Base-by-base conservation (phyloP, 805 yeast genomes). In the Saccharomycopsis amapae region DNA sequence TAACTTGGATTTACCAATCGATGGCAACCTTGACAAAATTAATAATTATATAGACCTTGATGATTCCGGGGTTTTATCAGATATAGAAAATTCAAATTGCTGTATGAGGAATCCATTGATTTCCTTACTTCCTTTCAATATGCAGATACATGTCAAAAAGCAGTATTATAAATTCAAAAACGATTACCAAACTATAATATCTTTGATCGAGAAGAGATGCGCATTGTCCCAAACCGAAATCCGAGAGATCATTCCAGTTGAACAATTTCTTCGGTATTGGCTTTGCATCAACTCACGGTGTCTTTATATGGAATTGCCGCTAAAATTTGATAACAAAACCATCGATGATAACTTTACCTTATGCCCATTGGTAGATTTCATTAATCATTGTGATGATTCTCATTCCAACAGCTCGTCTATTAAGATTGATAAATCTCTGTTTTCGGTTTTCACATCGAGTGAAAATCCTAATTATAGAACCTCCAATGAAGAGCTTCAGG, bases 251-350 rank as follows among this genome's bases (percentile, higher is more conserved):
- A 32, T 39, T 15, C 2, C 32, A 6, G 30, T 24, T 19, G 53
- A 58, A 3, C 54, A 57, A 3, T 81, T 73, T 53, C 56, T 80
- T 9, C 78, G 86, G 76, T 76, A 84, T 0, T 90, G 96, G 95
- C 70, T 85, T 56, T 80, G 90, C 56, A 85, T 89, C 46, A 90
- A 93, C 59, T 82, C 97, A 1, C 79, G 98, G 64, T 90, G 97
- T 60, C 67, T 90, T 4, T 89, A 87, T 60, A 79, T 81, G 80
- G 71, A 74, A 2, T 62, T 85, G 1, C 79, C 84, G 1, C n/a
- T 22, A 9, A 15, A 31, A 20, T 17, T 42, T 5, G 69, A 73
- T 39, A 71, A 73, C 30, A 71, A 72, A 46, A 64, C 67, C 15
- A 58, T 59, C 2, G 73, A 66, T 22, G 86, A 82, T 53, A 82